Evolutionary conservation across 2,329 filamentous ascomycete species (phyloP), one percentile per base, ranked within the genome.

Genomic region (Torrubiella hemipterigena): DNA sequence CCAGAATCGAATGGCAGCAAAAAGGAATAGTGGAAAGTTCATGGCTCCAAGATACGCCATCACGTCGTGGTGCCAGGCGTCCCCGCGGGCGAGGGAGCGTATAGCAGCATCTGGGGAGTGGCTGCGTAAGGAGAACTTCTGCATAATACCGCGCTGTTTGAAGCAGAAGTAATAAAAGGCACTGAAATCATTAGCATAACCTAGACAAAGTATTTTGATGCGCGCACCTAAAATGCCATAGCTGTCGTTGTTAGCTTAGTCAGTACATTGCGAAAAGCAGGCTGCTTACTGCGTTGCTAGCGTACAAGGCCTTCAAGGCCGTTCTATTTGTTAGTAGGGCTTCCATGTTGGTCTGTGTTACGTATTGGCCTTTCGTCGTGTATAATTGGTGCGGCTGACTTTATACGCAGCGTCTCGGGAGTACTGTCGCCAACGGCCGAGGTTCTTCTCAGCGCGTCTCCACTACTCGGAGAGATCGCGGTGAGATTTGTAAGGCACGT

Each of bases 41-140:
- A 47, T 42, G 17, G 26, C 35, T 7, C 44, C 44, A 10, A 47
- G 42, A 29, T 45, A 47, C 6, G 39, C 31, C 39, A 47, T 37
- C 21, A 44, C 38, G 33, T 47, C 44, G 33, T 45, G 42, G 35
- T 47, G 44, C 43, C 42, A 47, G 11, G 16, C 21, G 31, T 46
- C 44, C 7, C 44, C 43, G 7, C 16, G 10, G 14, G 38, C 13
- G 9, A 34, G 28, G 5, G 26, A 24, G 3, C 29, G 30, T 27
- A 43, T 34, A 16, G 29, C 21, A 11, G 34, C 6, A 22, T 43
- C 36, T 24, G 13, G 18, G 20, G 28, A 29, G 23, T 9, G 17
- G 16, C 29, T 31, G 33, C 42, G 42, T 15, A 18, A 32, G 9
- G 41, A 42, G 24, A 45, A 24, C 20, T 40, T 38, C 13, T 29